Conservation (phyloP, 345 rosid genomes). For the Toxicodendron radicans region DNA sequence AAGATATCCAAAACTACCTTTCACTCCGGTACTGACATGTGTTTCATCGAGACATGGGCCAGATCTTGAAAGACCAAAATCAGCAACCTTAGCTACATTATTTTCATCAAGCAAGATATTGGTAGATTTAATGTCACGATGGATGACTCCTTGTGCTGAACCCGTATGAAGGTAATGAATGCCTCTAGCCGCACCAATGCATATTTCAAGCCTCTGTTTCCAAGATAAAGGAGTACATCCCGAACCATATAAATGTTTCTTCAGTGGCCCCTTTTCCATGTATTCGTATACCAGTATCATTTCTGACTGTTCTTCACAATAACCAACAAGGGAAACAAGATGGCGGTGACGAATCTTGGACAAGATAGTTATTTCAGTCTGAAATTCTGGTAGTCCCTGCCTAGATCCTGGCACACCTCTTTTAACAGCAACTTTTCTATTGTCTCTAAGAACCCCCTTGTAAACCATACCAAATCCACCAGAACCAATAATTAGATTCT, state of each 20-base stretch:
- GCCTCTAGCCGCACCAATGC: conserved; percentile 94
- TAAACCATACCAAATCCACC: conserved; percentile 98
- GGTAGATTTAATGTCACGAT: conserved; percentile 94
- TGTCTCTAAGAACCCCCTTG: conserved; percentile 76
- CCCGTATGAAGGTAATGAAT: conserved; percentile 96
- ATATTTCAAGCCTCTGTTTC: conserved; percentile 90
- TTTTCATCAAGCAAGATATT: conserved; percentile 76
- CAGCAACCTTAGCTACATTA: conserved; percentile 82
- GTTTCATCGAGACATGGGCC: conserved; percentile 94
- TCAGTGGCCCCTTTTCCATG: conserved; percentile 93
- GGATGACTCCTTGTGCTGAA: conserved; percentile 90
- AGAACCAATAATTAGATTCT: conserved; percentile 63
- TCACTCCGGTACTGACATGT: conserved; percentile 92
- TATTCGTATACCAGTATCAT: conserved; percentile 94
- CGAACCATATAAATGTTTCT: conserved; percentile 75
- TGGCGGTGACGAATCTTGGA: conserved; percentile 91
- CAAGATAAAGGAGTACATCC: conserved; percentile 63
- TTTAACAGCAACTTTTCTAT: conserved; percentile 82
- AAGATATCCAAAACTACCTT: conserved; percentile 96
- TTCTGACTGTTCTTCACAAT: conserved; percentile 91
- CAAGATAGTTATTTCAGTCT: conserved; percentile 72
- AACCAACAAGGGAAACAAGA: conserved; percentile 91
- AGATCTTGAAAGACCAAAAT: conserved; percentile 93
- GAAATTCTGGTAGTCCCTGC: conserved; percentile 97
- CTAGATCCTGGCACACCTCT: conserved; percentile 89